Percentiles rank a stretch among this genome's conserved stretches.
phyloP scores from a whole-genome alignment of 176 grass and related monocot species.

The Areca catechu region DNA sequence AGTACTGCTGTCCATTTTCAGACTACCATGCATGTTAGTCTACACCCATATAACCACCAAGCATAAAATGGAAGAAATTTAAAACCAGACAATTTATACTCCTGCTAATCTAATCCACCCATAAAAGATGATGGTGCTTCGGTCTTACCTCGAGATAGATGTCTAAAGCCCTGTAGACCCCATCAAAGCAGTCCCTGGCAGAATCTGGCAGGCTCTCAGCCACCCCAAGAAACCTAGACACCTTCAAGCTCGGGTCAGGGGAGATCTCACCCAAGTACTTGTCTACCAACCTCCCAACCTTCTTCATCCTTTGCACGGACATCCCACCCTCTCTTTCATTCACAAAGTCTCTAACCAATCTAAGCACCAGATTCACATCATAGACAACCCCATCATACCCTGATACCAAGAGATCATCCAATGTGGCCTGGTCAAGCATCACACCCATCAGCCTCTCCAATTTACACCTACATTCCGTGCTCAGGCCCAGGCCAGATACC shows the following conservation, averaged over 20 bases:
- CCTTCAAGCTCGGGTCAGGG: constrained; percentile 65
- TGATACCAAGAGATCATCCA: constrained; percentile 77
- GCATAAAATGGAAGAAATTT: constrained; percentile 15
- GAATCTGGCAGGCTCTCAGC: constrained; percentile 77
- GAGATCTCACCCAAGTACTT: constrained; percentile 95
- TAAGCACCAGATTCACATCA: constrained; percentile 78
- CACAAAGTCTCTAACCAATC: constrained; percentile 71
- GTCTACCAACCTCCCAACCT: constrained; percentile 70
- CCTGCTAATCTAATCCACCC: too few relatives aligned
- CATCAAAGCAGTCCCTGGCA: constrained; percentile 85
- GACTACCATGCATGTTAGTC: too few relatives aligned
- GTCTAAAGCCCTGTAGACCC: constrained; percentile 81
- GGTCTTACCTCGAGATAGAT: constrained; percentile 77
- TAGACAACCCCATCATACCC: constrained; percentile 49
- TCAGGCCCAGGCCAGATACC: constrained; percentile 52
- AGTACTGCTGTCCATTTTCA: too few relatives aligned
- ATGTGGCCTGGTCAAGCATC: constrained; percentile 76
- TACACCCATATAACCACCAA: not conserved
- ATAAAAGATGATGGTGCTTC: not conserved
- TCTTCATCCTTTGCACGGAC: constrained; percentile 52
- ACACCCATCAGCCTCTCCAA: constrained; percentile 73
- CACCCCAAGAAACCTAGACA: constrained; percentile 69
- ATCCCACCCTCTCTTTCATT: constrained; percentile 32
- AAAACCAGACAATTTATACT: too few relatives aligned
- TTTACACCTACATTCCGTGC: constrained; percentile 59